These are phyloP conservation scores for Citrus inodora DNA, from an alignment of 345 rosid species.

Conservation along the genomic window DNA sequence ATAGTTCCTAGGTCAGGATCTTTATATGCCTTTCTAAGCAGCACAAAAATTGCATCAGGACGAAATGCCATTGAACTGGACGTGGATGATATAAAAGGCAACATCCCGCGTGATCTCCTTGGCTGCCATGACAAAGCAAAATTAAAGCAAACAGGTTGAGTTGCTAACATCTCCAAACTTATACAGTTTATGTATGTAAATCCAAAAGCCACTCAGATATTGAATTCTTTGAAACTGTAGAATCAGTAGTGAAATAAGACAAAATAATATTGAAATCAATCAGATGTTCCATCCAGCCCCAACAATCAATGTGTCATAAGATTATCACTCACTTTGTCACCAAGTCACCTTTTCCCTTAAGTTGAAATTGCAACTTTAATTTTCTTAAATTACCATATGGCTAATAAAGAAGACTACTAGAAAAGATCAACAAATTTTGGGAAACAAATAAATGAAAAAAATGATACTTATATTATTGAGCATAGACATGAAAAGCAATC, in stretches of 20 bases:
- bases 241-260: background rate
- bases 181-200: background rate
- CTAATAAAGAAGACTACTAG: background rate
- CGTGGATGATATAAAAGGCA: constrained; percentile 37
- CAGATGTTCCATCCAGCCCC: background rate
- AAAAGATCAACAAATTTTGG: background rate
- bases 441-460: background rate
- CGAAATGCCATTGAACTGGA: constrained; percentile 57
- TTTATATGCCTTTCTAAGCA: constrained; percentile 64
- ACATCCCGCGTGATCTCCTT: constrained; percentile 54
- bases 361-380: background rate
- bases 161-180: background rate
- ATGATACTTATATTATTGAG: background rate
- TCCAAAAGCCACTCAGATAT: background rate
- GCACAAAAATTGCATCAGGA: constrained; percentile 56
- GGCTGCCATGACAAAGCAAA: constrained; percentile 41
- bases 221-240: background rate
- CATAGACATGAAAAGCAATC: background rate
- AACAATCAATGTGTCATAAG: background rate
- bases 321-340: background rate
- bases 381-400: background rate
- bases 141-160: background rate
- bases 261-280: background rate
- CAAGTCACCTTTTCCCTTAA: background rate
- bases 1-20: constrained; percentile 57